Conservation (phyloP, 805 yeast species). For the Nakazawaea populi region DNA sequence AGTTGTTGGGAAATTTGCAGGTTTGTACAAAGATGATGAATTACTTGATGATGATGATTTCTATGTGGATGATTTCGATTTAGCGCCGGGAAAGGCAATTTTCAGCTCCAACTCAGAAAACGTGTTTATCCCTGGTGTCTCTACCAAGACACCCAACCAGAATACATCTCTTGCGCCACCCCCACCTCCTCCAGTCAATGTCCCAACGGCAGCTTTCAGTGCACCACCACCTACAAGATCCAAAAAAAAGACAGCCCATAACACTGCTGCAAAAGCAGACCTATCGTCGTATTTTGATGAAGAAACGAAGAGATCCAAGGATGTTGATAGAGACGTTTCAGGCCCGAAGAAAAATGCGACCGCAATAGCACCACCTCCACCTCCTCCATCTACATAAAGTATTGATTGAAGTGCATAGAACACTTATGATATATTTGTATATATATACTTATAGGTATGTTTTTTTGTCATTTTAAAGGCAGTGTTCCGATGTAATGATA, state of each 20-base stretch:
- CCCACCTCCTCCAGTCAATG: too few species aligned
- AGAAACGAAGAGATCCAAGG: conserved; percentile 34
- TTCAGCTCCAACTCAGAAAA: conserved; percentile 1
- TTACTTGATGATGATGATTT: conserved; percentile 12
- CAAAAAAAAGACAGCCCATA: neutral
- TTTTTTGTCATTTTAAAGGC: too few species aligned
- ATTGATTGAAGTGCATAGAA: too few species aligned
- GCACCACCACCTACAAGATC: conserved; percentile 19
- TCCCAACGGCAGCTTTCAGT: conserved; percentile 6
- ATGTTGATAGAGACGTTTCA: conserved; percentile 25
- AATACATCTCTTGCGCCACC: too few species aligned
- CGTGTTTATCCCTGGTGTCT: neutral
- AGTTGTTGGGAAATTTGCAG: conserved; percentile 45
- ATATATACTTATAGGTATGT: too few species aligned
- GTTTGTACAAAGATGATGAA: conserved; percentile 12
- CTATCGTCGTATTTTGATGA: conserved; percentile 33
- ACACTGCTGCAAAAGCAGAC: conserved; percentile 16
- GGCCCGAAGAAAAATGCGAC: neutral
- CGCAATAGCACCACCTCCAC: conserved; percentile 5
- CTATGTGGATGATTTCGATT: conserved; percentile 9
- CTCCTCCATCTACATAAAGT: conserved; percentile 1
- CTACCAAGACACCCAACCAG: neutral
- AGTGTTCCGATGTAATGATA: too few species aligned
- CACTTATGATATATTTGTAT: neutral
- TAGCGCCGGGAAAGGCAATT: neutral